Conservation (phyloP, 164 flowering plant species). For the Brasenia schreberi region DNA sequence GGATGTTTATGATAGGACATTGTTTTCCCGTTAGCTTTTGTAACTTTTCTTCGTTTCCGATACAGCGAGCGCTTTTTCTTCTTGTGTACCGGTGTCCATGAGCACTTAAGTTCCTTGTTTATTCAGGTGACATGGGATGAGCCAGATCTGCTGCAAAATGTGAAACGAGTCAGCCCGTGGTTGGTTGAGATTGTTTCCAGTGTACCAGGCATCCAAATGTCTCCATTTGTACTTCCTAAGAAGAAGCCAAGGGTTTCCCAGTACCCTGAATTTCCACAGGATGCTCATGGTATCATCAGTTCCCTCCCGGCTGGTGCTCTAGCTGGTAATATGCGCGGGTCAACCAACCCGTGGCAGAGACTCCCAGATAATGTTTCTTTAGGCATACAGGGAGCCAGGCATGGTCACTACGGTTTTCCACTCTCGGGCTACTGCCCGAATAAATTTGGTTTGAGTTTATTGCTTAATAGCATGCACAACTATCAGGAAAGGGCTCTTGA, state of each 20-base stretch:
- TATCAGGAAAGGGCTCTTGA: slow-evolving; percentile 27
- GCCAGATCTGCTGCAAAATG: slow-evolving; percentile 76
- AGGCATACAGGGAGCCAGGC: slow-evolving; percentile 99
- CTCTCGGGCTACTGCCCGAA: slow-evolving; percentile 37
- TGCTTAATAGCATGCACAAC: not conserved
- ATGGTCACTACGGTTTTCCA: slow-evolving; percentile 51
- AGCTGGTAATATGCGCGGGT: slow-evolving; percentile 37
- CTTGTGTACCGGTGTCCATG: too few species aligned
- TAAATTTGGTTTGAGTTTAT: slow-evolving; percentile 3
- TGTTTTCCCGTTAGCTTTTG: too few species aligned
- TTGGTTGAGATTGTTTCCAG: slow-evolving; percentile 60
- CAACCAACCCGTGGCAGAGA: slow-evolving; percentile 33
- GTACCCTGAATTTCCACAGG: slow-evolving; percentile 38
- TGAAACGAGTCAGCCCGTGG: slow-evolving; percentile 79
- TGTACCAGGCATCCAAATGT: slow-evolving; percentile 43
- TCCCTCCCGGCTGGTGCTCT: slow-evolving; percentile 26
- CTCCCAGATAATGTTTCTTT: slow-evolving; percentile 39
- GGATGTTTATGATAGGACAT: too few species aligned
- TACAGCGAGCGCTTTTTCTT: too few species aligned
- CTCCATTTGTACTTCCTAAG: slow-evolving; percentile 60
- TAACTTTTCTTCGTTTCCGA: too few species aligned
- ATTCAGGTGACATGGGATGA: slow-evolving; percentile 79
- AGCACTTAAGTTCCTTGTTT: not conserved
- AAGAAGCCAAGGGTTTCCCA: slow-evolving; percentile 51
- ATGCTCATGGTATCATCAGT: slow-evolving; percentile 16